Percentiles rank a stretch among this genome's conserved stretches.
Evolutionary conservation across 2,329 filamentous ascomycete genomes (phyloP).

Genomic region (Paraphaeosphaeria minitans): DNA sequence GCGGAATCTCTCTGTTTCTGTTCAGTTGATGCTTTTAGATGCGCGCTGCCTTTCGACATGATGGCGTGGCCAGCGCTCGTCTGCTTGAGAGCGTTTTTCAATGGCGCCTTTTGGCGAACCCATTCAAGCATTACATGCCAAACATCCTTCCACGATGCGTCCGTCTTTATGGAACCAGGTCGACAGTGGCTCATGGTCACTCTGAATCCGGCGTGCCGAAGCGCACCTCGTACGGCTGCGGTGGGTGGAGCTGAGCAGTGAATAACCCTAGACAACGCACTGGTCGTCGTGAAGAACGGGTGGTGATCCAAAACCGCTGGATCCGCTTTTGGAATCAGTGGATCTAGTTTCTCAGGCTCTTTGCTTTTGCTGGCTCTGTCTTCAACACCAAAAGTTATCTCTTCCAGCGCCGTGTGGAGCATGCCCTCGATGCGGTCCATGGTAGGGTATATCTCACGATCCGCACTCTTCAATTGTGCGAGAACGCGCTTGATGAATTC

Average conservation of each 20-base stretch:
- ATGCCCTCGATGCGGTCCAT: constrained; percentile 84
- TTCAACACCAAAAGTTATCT: constrained; percentile 53
- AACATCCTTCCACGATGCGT: constrained; percentile 86
- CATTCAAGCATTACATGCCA: constrained; percentile 96
- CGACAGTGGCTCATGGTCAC: constrained; percentile 88
- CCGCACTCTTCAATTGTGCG: constrained; percentile 68
- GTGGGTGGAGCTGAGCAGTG: constrained; percentile 82
- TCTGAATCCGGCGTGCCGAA: constrained; percentile 79
- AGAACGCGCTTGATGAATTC: constrained; percentile 83
- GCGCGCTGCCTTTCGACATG: constrained; percentile 50
- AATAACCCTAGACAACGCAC: constrained; percentile 73
- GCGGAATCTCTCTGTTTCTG: constrained; percentile 9
- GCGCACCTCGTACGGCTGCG: constrained; percentile 77
- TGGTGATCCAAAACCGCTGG: constrained; percentile 64
- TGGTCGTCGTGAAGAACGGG: constrained; percentile 87
- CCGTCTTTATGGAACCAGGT: constrained; percentile 87
- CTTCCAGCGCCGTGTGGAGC: constrained; percentile 86
- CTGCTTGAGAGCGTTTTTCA: constrained; percentile 74
- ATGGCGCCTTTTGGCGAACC: constrained; percentile 77
- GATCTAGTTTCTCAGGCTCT: constrained; percentile 38
- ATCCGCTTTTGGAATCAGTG: constrained; percentile 45
- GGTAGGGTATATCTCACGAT: constrained; percentile 77
- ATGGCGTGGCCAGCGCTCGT: constrained; percentile 75
- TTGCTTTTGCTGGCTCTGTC: constrained; percentile 24
- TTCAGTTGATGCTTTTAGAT: constrained; percentile 26